Conservation (phyloP, 306 rosid genomes). For the Medicago lupulina region DNA sequence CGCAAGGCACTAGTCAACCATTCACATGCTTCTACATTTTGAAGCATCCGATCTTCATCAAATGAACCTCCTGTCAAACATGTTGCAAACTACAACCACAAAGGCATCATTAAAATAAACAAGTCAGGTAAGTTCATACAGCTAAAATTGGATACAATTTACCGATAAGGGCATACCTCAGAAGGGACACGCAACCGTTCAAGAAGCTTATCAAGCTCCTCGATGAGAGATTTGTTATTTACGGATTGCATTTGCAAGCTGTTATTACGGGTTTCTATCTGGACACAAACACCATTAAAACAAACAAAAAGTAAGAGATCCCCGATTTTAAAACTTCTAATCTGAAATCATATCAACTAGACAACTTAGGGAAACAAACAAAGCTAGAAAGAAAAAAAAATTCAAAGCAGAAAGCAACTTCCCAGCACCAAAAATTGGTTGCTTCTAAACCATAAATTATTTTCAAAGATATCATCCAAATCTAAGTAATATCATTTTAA, state of each 20-base stretch:
- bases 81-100: constrained; percentile 74
- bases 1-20: constrained; percentile 90
- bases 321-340: constrained; percentile 10
- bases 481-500: constrained; percentile 9
- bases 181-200: constrained; percentile 86
- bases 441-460: constrained; percentile 18
- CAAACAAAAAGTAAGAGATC: constrained; percentile 39
- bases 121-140: constrained; percentile 30
- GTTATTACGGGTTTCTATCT: constrained; percentile 98
- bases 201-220: constrained; percentile 92
- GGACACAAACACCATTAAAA: constrained; percentile 43
- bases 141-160: constrained; percentile 31
- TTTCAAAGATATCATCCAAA: constrained; percentile 16
- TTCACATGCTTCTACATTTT: constrained; percentile 97
- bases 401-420: constrained; percentile 34
- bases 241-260: constrained; percentile 94
- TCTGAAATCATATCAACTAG: constrained; percentile 29
- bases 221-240: constrained; percentile 91
- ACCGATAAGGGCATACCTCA: constrained; percentile 69
- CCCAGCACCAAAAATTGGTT: constrained; percentile 14
- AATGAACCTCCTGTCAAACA: constrained; percentile 90
- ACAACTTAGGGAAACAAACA: constrained; percentile 18
- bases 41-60: constrained; percentile 92
- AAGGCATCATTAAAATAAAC: constrained; percentile 46
- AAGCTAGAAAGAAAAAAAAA: constrained; percentile 6